A percentile compares a stretch with the other conserved stretches of the same genome.
Conservation (phyloP, 2,329 filamentous ascomycete species). For the Pseudocercospora fijiensis region DNA sequence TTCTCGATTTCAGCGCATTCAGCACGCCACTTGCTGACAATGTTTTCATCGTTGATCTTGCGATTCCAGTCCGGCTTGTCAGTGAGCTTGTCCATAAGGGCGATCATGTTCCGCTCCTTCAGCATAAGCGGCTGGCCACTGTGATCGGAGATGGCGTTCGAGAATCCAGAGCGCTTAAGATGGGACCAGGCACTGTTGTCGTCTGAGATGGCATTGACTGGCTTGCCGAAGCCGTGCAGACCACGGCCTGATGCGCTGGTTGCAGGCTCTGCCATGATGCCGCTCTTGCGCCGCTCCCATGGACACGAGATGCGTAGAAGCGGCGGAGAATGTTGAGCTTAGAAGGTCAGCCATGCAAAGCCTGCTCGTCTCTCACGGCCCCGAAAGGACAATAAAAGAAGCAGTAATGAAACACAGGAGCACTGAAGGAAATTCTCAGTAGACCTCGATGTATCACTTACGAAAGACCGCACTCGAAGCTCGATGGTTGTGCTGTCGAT, state of each 20-base stretch:
- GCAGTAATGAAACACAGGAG: no score
- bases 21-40: constrained; percentile 31
- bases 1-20: constrained; percentile 24
- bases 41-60: constrained; percentile 34
- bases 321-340: no score
- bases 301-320: no score
- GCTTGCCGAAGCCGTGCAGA: constrained; percentile 14
- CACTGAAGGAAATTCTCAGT: no score
- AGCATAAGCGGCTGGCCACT: constrained; percentile 21
- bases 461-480: not conserved
- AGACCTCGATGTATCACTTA: not conserved
- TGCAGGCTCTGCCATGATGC: not conserved
- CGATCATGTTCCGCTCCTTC: constrained; percentile 34
- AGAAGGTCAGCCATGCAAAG: no score
- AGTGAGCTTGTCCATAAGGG: constrained; percentile 32
- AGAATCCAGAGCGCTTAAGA: constrained; percentile 15
- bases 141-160: constrained; percentile 29
- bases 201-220: constrained; percentile 14
- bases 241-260: not conserved
- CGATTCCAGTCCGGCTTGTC: constrained; percentile 37
- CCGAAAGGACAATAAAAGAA: no score
- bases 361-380: no score
- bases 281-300: no score
- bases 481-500: not conserved
- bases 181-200: not conserved